Evolutionary conservation across 2,329 filamentous ascomycete genomes (phyloP).

Genomic region (Trichoderma hamatum): DNA sequence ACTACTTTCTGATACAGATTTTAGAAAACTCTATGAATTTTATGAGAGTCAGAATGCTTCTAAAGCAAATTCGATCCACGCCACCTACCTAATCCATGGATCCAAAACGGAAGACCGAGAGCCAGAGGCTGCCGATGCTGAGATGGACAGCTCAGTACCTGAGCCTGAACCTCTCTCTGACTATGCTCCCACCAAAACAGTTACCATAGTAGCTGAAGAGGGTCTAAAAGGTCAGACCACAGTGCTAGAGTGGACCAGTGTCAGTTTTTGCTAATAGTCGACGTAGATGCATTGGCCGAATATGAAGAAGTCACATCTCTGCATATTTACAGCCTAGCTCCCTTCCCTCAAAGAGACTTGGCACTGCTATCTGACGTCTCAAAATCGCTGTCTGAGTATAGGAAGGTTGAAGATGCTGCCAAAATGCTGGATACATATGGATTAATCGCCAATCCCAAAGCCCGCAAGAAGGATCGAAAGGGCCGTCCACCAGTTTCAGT

Average conservation of each 20-base stretch:
- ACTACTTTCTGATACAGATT: background rate
- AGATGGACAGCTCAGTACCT: slow-evolving; percentile 69
- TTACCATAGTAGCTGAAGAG: slow-evolving; percentile 73
- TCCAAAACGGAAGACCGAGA: slow-evolving; percentile 51
- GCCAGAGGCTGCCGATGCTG: slow-evolving; percentile 64
- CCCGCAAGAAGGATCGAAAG: slow-evolving; percentile 55
- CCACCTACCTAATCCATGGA: slow-evolving; percentile 88
- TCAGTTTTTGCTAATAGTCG: background rate
- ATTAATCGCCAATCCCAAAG: slow-evolving; percentile 72
- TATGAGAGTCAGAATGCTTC: slow-evolving; percentile 81
- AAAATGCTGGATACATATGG: slow-evolving; percentile 67
- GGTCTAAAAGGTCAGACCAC: slow-evolving; percentile 63
- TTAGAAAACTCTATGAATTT: slow-evolving; percentile 88
- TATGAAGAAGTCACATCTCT: slow-evolving; percentile 77
- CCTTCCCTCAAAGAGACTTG: slow-evolving; percentile 68
- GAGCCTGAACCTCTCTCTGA: slow-evolving; percentile 52
- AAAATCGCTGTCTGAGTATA: slow-evolving; percentile 61
- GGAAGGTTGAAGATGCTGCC: slow-evolving; percentile 61
- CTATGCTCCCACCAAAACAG: slow-evolving; percentile 56
- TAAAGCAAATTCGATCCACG: slow-evolving; percentile 75
- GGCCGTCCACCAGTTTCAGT: slow-evolving; percentile 34
- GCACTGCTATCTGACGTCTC: slow-evolving; percentile 72
- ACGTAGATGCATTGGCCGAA: slow-evolving; percentile 63
- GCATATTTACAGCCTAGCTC: slow-evolving; percentile 84
- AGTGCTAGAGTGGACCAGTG: background rate